Evolutionary conservation across 1,284 basidiomycete species (phyloP).

Genomic region (Ganoderma sp.): DNA sequence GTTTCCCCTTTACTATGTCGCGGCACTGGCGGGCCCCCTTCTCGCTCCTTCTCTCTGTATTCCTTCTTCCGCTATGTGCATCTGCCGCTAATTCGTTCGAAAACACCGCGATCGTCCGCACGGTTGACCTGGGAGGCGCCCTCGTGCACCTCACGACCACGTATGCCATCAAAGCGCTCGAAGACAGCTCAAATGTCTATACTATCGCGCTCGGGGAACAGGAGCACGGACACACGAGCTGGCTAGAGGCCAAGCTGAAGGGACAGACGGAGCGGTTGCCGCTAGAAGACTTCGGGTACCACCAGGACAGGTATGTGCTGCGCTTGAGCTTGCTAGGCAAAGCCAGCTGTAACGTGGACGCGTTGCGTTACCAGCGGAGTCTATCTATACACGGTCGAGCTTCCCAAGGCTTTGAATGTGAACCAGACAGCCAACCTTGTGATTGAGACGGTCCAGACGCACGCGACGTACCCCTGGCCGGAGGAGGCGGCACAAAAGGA

Average conservation of each 20-base stretch:
- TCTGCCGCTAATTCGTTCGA: slow-evolving; percentile 64
- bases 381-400: slow-evolving; percentile 48
- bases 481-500: slow-evolving; percentile 76
- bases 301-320: slow-evolving; percentile 54
- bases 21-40: slow-evolving; percentile 40
- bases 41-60: slow-evolving; percentile 37
- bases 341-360: slow-evolving; percentile 6
- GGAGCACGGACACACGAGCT: slow-evolving; percentile 74
- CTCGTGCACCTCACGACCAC: slow-evolving; percentile 87
- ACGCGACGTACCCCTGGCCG: slow-evolving; percentile 80
- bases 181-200: slow-evolving; percentile 67
- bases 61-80: slow-evolving; percentile 40
- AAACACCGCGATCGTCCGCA: slow-evolving; percentile 87
- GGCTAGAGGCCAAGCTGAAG: slow-evolving; percentile 80
- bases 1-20: slow-evolving; percentile 39
- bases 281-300: slow-evolving; percentile 56
- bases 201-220: slow-evolving; percentile 70
- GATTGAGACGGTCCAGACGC: slow-evolving; percentile 76
- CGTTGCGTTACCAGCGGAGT: slow-evolving; percentile 40
- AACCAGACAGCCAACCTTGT: slow-evolving; percentile 76
- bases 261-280: slow-evolving; percentile 66
- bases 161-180: slow-evolving; percentile 80
- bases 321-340: background rate
- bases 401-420: slow-evolving; percentile 53
- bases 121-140: slow-evolving; percentile 86